Evolutionary conservation across 331 rosid species (phyloP).

Genomic region (Quercus tomentella): DNA sequence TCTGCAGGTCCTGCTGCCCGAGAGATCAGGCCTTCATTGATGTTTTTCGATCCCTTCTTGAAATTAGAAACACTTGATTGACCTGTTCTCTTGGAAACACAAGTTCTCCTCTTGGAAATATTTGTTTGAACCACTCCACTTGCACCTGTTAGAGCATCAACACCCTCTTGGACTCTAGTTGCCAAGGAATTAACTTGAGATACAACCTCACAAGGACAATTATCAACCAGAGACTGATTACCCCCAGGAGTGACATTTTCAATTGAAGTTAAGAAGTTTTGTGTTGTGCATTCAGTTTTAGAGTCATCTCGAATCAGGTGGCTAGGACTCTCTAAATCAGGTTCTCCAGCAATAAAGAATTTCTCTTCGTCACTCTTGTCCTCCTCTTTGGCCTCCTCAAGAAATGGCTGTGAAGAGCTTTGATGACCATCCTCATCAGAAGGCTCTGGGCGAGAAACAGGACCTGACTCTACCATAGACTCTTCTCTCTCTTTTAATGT

Average conservation of each 20-base stretch:
- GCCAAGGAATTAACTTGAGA: slow-evolving; percentile 57
- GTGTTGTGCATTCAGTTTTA: slow-evolving; percentile 33
- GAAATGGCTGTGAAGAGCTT: slow-evolving; percentile 40
- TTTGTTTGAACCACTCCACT: slow-evolving; percentile 34
- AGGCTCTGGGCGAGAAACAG: slow-evolving; percentile 45
- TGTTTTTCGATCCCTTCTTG: slow-evolving; percentile 39
- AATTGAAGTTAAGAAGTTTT: slow-evolving; percentile 38
- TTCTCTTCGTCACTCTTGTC: slow-evolving; percentile 38
- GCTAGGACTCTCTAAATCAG: slow-evolving; percentile 39
- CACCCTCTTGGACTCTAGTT: slow-evolving; percentile 41
- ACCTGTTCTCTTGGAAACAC: slow-evolving; percentile 42
- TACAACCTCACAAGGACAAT: slow-evolving; percentile 62
- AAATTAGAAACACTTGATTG: slow-evolving; percentile 35
- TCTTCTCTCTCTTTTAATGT: slow-evolving; percentile 78
- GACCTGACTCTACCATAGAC: slow-evolving; percentile 55
- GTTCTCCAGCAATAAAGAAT: slow-evolving; percentile 43
- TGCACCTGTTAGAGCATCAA: slow-evolving; percentile 13
- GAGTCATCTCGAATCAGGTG: slow-evolving; percentile 24
- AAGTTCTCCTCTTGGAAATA: slow-evolving; percentile 39
- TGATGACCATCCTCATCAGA: slow-evolving; percentile 69
- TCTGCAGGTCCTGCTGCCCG: slow-evolving; percentile 39
- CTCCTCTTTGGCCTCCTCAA: slow-evolving; percentile 39
- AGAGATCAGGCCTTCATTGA: slow-evolving; percentile 29
- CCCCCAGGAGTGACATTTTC: slow-evolving; percentile 43
- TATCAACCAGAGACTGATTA: slow-evolving; percentile 49